Evolutionary conservation across 2,329 filamentous ascomycete genomes (phyloP), one percentile per base, ranked within the genome.

Genomic region (Ascochyta pisi): DNA sequence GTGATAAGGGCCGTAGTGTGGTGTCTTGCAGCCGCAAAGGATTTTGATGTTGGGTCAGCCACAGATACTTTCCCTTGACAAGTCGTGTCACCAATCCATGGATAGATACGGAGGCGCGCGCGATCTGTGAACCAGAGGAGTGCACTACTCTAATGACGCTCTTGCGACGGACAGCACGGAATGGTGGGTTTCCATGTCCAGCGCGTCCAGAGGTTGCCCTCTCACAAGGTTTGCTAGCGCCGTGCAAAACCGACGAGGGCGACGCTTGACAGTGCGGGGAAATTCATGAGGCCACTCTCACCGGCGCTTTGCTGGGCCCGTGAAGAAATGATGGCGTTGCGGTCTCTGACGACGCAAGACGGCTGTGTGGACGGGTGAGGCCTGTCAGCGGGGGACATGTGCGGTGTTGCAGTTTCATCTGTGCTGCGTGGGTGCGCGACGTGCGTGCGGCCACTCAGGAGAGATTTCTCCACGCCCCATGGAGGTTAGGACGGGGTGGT

Each of bases 221-320:
- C n/a, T 54, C n/a, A 46, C 48, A 58, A 61, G 59, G 53, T 55
- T 61, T 44, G 50, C 57, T 66, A 71, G 67, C 54, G 61, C 58
- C 56, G 58, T 63, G 55, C 47, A 43, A 48, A 37, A 45, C 51
- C 16, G 50, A 45, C 52, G 47, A 59, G 58, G 51, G 29, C 50
- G 47, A 52, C 34, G 54, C 50, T 45, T 53, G 54, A 65, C 38
- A 65, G 67, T 74, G 71, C 69, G 71, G 70, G 71, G 71, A 73
- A 64, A 62, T 43, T 54, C 51, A 55, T 53, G 54, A 61, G 63
- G 60, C 47, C 41, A 48, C 61, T 62, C 54, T 49, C 57, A 58
- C 45, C 51, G 49, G 51, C 53, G 53, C 38, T 41, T 27, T 47
- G 22, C 47, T 57, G 34, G 55, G 57, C 62, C 65, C 65, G 66